Base-by-base conservation (phyloP, 345 rosid genomes). In the Arabidopsis thaliana region DNA sequence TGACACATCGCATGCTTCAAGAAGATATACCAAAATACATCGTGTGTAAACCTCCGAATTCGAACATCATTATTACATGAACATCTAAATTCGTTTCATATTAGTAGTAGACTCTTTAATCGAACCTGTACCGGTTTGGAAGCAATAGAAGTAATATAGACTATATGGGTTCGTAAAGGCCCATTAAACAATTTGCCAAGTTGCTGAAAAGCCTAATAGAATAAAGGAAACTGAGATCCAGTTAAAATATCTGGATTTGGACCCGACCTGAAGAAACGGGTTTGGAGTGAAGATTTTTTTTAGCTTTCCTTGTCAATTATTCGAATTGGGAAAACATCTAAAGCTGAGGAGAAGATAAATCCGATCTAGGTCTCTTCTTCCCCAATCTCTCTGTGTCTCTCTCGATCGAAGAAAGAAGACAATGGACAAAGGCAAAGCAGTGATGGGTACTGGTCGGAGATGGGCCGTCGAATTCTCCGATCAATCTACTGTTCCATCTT, bases 381-480 rank as follows among this genome's bases (percentile, higher is more conserved):
- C 3, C 58, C 71, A 58, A 55, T 33, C 8, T 59, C 9, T 65
- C 12, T 71, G 45, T 33, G 1, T 13, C 64, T 24, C 36, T 24
- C 9, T 42, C 3, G 51, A 65, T 78, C 44, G 64, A 42, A 58
- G 50, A 49, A 5, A 0, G 37, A 5, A 65, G 33, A 32, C 13
- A 44, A 96, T 96, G 99, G 99, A 96, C 44, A 96, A 93, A 74
- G 99, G 99, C 1, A 96, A 96, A 86, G 97, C 84, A 76, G 97
- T 93, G 69, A 84, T 96, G 93, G 97, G 98, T 4, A 66, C 89
- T 23, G 99, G 99, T 37, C 83, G 99, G 36, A 85, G 99, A 82
- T 96, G 99, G 99, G 97, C 96, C 55, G 87, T 96, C 6, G 98
- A 96, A 62, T 96, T 96, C 89, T 83, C 93, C 30, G 99, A 93